A percentile compares a stretch with the other conserved stretches of the same genome.
These are phyloP conservation scores for Schoenoplectus tabernaemontani DNA, from an alignment of 202 grass and related monocot species.

Conservation along the genomic window DNA sequence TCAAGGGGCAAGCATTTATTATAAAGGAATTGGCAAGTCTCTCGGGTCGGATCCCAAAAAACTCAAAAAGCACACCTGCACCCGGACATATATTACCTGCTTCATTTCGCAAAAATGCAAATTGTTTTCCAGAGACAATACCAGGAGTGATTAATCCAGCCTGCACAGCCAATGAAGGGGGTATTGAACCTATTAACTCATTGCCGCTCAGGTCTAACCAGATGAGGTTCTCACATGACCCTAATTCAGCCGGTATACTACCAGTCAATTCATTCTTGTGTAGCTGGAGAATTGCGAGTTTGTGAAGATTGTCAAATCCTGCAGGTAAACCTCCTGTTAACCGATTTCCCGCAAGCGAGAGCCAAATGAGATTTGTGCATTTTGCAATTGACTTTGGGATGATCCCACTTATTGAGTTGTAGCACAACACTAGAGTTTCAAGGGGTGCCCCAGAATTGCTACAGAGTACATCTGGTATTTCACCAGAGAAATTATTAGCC, in stretches of 20 bases:
- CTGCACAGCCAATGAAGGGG: conserved; percentile 45
- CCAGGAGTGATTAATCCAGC: conserved; percentile 61
- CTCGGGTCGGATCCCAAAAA: conserved; percentile 72
- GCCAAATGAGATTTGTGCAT: conserved; percentile 77
- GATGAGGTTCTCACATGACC: conserved; percentile 73
- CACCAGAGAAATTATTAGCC: conserved; percentile 71
- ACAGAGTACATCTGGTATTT: conserved; percentile 65
- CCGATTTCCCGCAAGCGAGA: conserved; percentile 63
- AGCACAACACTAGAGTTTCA: conserved; percentile 85
- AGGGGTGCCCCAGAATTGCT: conserved; percentile 31
- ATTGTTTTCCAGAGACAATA: conserved; percentile 79
- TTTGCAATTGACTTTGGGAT: conserved; percentile 55
- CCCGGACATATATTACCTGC: conserved; percentile 88
- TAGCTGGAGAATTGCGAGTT: conserved; percentile 83
- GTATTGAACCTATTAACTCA: conserved; percentile 49
- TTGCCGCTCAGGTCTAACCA: conserved; percentile 96
- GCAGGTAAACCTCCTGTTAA: conserved; percentile 51
- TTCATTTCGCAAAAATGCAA: conserved; percentile 85
- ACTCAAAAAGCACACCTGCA: conserved; percentile 90
- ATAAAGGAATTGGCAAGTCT: conserved; percentile 53
- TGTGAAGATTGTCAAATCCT: conserved; percentile 50
- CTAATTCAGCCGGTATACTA: conserved; percentile 50
- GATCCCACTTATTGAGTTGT: conserved; percentile 59
- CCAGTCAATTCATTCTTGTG: conserved; percentile 67
- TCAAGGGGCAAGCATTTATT: conserved; percentile 58